Percentiles rank a stretch among this genome's conserved stretches.
phyloP scores from a whole-genome alignment of 2,329 filamentous ascomycete species.

The Claviceps pazoutovae region DNA sequence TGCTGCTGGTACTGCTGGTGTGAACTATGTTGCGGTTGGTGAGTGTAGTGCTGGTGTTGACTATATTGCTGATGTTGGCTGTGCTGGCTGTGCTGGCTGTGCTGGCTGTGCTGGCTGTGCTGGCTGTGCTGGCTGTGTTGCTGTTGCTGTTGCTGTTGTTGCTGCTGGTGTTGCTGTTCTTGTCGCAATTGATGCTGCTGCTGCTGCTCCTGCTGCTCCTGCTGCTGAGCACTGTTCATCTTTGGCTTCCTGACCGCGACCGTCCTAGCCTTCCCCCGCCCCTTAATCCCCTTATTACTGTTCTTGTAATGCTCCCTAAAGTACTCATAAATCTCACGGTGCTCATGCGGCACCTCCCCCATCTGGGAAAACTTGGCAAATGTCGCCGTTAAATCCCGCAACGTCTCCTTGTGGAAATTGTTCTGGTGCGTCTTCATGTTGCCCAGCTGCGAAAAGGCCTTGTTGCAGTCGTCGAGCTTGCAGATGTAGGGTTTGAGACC shows the following conservation, averaged over 20 bases:
- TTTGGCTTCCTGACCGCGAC: slow-evolving; percentile 30
- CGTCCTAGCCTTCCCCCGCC: slow-evolving; percentile 71
- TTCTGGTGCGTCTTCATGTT: slow-evolving; percentile 96
- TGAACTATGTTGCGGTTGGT: neutral
- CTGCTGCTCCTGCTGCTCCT: neutral
- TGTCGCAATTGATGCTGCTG: neutral
- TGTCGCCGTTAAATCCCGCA: slow-evolving; percentile 54
- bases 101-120: neutral
- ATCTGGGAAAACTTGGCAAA: slow-evolving; percentile 53
- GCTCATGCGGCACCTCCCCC: slow-evolving; percentile 41
- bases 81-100: neutral
- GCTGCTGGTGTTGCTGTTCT: neutral
- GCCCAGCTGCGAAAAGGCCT: slow-evolving; percentile 78
- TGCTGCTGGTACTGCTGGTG: neutral
- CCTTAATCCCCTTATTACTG: slow-evolving; percentile 96
- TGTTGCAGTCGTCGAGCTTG: slow-evolving; percentile 68
- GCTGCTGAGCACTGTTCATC: slow-evolving; percentile 8
- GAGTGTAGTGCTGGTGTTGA: neutral
- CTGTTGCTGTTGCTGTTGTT: neutral
- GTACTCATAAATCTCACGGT: slow-evolving; percentile 71
- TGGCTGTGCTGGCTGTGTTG: neutral
- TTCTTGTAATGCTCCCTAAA: slow-evolving; percentile 88
- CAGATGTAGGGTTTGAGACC: slow-evolving; percentile 69
- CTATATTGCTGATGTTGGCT: neutral
- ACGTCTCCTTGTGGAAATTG: slow-evolving; percentile 70